Conservation (phyloP, 805 yeast genomes). For the Candida wancherniae region DNA sequence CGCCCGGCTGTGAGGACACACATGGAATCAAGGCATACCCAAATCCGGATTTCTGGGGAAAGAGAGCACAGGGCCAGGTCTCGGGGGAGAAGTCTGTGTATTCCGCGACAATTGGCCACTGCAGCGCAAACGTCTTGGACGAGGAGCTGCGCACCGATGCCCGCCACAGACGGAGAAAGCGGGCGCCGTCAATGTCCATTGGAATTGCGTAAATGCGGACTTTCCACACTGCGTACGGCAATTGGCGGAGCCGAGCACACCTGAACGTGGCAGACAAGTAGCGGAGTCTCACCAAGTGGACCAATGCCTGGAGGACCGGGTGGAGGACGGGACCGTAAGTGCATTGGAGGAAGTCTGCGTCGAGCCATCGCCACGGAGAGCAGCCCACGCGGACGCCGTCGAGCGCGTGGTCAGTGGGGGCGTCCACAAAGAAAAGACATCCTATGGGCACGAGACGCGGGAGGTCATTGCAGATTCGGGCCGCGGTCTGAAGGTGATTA, state of each 20-base stretch:
- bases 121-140: conserved; percentile 22
- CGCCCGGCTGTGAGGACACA: no score
- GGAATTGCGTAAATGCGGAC: conserved; percentile 50
- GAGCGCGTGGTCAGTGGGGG: conserved; percentile 37
- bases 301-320: conserved; percentile 32
- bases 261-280: conserved; percentile 43
- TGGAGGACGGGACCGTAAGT: conserved; percentile 7
- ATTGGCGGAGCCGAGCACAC: conserved; percentile 11
- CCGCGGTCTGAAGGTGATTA: conserved; percentile 6
- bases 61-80: conserved; percentile 30
- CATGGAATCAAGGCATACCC: conserved; percentile 22
- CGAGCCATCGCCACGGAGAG: conserved; percentile 53
- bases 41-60: no score
- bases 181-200: conserved; percentile 33
- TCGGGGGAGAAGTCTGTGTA: conserved; percentile 39
- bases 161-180: conserved; percentile 31
- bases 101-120: conserved; percentile 34
- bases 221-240: conserved; percentile 14
- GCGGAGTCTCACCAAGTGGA: conserved; percentile 39
- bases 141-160: no score
- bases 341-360: conserved; percentile 35
- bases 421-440: conserved; percentile 36
- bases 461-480: conserved; percentile 36
- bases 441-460: conserved; percentile 45
- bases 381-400: conserved; percentile 28